A percentile compares a stretch with the other conserved stretches of the same genome.
phyloP scores from a whole-genome alignment of 139 green algal genomes.

The Limnomonas spitsbergensis region DNA sequence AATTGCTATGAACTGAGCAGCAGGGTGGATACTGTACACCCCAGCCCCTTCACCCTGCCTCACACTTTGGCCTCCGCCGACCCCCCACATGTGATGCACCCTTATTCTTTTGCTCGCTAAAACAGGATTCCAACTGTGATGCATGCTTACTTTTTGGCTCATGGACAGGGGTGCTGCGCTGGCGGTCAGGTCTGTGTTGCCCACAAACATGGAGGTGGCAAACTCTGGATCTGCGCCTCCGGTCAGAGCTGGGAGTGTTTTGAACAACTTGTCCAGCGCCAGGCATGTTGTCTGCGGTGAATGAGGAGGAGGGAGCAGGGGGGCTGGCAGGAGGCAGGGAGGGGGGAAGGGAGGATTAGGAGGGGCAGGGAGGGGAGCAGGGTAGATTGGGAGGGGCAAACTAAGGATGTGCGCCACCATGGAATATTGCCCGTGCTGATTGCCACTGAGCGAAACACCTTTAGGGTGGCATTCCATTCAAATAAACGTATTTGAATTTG shows the following conservation, averaged over 20 bases:
- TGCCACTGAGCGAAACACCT: no score
- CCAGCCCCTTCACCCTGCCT: not conserved
- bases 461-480: no score
- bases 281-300: constrained; percentile 3
- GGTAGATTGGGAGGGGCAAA: not conserved
- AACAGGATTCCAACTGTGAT: no score
- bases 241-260: not conserved
- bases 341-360: not conserved
- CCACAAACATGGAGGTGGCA: constrained; percentile 7
- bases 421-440: no score
- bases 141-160: not conserved
- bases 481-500: no score
- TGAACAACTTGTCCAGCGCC: not conserved
- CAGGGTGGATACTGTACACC: not conserved
- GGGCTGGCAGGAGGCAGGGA: not conserved
- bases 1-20: not conserved
- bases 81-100: no score
- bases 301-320: no score
- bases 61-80: no score
- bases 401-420: no score
- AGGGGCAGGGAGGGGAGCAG: not conserved
- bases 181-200: not conserved
- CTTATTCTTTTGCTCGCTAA: no score
- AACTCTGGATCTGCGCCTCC: not conserved
- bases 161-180: not conserved